These are phyloP conservation scores for Coleophoma eucalyptorum DNA, from an alignment of 2,329 filamentous ascomycete genomes.

Conservation along the genomic window DNA sequence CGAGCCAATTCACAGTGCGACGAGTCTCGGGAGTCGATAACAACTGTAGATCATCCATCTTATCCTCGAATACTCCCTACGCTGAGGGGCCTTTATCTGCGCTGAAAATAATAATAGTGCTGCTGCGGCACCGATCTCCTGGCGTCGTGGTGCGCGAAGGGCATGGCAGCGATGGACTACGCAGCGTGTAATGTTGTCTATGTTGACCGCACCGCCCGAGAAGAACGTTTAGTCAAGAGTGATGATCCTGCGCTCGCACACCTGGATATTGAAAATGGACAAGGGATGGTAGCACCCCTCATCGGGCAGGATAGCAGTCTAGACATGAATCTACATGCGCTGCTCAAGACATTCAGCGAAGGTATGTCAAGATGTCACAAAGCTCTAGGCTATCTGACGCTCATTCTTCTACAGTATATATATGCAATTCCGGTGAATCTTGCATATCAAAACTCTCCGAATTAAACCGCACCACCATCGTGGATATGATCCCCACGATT, in stretches of 20 bases:
- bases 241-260: constrained; percentile 23
- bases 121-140: not conserved
- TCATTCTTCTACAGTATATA: constrained; percentile 38
- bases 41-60: constrained; percentile 8
- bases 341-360: constrained; percentile 48
- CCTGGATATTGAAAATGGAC: constrained; percentile 19
- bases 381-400: constrained; percentile 7
- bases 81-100: too few species aligned
- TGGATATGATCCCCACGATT: constrained; percentile 47
- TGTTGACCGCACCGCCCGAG: constrained; percentile 34
- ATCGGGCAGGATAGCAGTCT: constrained; percentile 29
- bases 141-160: constrained; percentile 22
- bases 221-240: constrained; percentile 30
- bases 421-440: constrained; percentile 47
- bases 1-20: constrained; percentile 18
- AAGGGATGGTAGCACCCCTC: constrained; percentile 6
- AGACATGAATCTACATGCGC: constrained; percentile 40
- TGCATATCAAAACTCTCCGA: constrained; percentile 49
- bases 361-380: constrained; percentile 33
- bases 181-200: constrained; percentile 39
- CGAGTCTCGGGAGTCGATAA: constrained; percentile 7
- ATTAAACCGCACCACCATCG: constrained; percentile 39
- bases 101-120: too few species aligned
- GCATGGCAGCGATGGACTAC: constrained; percentile 32
- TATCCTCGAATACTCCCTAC: not conserved